Percentiles rank a stretch among this genome's conserved stretches.
Evolutionary conservation across 306 rosid genomes (phyloP).

Genomic region (Trifolium fragiferum): DNA sequence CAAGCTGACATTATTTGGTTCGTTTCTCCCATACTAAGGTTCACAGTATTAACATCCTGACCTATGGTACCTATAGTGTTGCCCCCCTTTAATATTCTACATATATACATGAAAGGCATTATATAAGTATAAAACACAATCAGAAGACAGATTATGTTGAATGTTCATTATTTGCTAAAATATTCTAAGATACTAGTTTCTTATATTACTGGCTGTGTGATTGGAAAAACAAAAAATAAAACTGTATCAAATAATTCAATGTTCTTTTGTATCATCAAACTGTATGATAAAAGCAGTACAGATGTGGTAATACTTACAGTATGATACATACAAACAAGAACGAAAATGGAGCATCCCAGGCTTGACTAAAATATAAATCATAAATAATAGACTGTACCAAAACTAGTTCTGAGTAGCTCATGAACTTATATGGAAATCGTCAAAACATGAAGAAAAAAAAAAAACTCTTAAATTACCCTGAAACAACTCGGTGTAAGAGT

Average conservation of each 20-base stretch:
- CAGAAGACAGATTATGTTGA: neutral
- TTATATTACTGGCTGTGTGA: neutral
- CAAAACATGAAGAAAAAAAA: slow-evolving; percentile 27
- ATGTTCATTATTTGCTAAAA: slow-evolving; percentile 9
- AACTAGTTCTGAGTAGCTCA: slow-evolving; percentile 17
- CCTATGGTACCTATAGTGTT: neutral
- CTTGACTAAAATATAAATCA: slow-evolving; percentile 36
- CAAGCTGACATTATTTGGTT: slow-evolving; percentile 21
- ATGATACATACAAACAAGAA: neutral
- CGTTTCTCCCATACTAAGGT: neutral
- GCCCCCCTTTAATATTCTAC: slow-evolving; percentile 5
- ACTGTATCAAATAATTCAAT: slow-evolving; percentile 5
- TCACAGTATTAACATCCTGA: slow-evolving; percentile 19
- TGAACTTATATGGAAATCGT: neutral
- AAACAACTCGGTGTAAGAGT: slow-evolving; percentile 57
- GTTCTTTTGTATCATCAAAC: slow-evolving; percentile 25
- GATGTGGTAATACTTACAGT: neutral
- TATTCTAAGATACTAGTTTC: neutral
- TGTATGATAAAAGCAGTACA: slow-evolving; percentile 17
- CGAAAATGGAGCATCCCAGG: neutral
- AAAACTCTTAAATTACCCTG: slow-evolving; percentile 60
- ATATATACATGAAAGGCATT: neutral
- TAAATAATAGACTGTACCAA: neutral
- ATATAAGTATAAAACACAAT: neutral
- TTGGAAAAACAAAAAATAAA: neutral